These are phyloP conservation scores for Pochonia chlamydosporia DNA, from an alignment of 2,329 filamentous ascomycete genomes.

Conservation along the genomic window DNA sequence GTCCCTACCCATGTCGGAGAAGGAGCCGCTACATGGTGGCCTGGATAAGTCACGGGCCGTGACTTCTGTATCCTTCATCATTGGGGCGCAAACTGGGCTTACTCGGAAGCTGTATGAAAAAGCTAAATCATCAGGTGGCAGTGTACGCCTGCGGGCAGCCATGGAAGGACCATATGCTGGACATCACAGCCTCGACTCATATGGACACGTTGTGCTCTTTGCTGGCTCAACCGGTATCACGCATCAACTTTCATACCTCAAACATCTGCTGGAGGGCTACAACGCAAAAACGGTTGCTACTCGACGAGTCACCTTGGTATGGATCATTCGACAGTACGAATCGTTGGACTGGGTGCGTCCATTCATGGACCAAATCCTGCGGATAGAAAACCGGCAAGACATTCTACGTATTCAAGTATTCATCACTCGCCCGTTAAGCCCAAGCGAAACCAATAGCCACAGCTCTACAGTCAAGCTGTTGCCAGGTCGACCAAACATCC, in stretches of 20 bases:
- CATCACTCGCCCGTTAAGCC: conserved; percentile 79
- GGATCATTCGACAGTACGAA: conserved; percentile 87
- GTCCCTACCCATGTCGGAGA: conserved; percentile 34
- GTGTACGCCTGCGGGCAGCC: conserved; percentile 62
- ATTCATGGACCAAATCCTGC: conserved; percentile 71
- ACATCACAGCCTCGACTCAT: conserved; percentile 81
- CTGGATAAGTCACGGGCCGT: conserved; percentile 34
- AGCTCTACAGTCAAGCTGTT: conserved; percentile 85
- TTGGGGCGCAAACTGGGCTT: conserved; percentile 83
- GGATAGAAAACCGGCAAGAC: conserved; percentile 74
- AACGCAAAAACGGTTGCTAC: conserved; percentile 70
- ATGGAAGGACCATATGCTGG: conserved; percentile 88
- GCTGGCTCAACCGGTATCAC: conserved; percentile 93
- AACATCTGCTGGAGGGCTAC: conserved; percentile 66
- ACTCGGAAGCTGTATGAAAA: conserved; percentile 75
- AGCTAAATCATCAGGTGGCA: conserved; percentile 49
- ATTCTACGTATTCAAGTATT: conserved; percentile 84
- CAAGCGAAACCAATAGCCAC: conserved; percentile 72
- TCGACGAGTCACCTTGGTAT: conserved; percentile 75
- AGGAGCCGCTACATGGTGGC: conserved; percentile 30
- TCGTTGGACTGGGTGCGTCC: conserved; percentile 90
- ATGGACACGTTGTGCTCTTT: conserved; percentile 86
- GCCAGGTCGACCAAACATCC: conserved; percentile 79
- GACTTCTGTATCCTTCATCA: conserved; percentile 69
- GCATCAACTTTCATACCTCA: conserved; percentile 85